Percentiles rank a stretch among this genome's conserved stretches.
Evolutionary conservation across 345 rosid genomes (phyloP).

Genomic region (Camelina laxa): DNA sequence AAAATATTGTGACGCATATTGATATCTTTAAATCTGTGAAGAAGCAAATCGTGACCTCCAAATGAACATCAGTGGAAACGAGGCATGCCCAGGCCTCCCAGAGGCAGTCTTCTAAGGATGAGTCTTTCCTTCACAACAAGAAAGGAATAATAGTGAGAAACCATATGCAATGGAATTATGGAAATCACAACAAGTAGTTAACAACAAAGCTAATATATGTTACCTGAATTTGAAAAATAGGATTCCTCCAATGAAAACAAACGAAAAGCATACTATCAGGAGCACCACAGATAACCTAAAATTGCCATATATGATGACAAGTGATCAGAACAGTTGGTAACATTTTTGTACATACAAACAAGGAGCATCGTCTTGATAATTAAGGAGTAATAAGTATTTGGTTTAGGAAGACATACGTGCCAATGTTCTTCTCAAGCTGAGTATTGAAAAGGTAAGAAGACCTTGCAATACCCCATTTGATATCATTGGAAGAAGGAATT

Average conservation of each 20-base stretch:
- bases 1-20: slow-evolving; percentile 4
- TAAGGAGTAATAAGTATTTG: not conserved
- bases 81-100: slow-evolving; percentile 99
- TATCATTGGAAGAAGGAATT: slow-evolving; percentile 74
- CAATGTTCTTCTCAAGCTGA: slow-evolving; percentile 84
- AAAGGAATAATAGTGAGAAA: slow-evolving; percentile 12
- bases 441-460: slow-evolving; percentile 77
- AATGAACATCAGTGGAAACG: slow-evolving; percentile 83
- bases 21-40: not conserved
- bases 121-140: slow-evolving; percentile 59
- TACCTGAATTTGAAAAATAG: slow-evolving; percentile 82
- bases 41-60: slow-evolving; percentile 54
- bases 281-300: slow-evolving; percentile 83
- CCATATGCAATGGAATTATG: not conserved
- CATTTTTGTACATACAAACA: not conserved
- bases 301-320: slow-evolving; percentile 13
- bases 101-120: slow-evolving; percentile 82
- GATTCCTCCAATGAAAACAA: slow-evolving; percentile 84
- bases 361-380: not conserved
- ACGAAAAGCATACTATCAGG: slow-evolving; percentile 76
- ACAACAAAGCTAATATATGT: slow-evolving; percentile 3
- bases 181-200: not conserved
- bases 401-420: slow-evolving; percentile 71
- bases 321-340: slow-evolving; percentile 25
- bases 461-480: slow-evolving; percentile 74